Conservation (phyloP, 2,329 filamentous ascomycete genomes). For the Aspergillus caelatus region DNA sequence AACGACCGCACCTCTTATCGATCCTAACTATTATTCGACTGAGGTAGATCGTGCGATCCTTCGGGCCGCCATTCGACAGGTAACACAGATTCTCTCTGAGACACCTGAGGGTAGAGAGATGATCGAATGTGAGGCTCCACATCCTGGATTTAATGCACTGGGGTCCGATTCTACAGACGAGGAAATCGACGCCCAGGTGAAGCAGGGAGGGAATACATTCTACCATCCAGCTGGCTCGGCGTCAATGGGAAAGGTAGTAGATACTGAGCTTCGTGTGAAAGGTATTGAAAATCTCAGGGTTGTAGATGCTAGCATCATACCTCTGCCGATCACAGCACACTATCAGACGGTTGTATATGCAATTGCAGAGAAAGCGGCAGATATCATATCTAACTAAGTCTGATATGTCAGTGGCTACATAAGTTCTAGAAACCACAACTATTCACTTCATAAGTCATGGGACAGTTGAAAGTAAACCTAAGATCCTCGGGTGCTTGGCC, state of each 20-base stretch:
- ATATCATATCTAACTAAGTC: background rate
- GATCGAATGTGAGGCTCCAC: conserved; percentile 23
- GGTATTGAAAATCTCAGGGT: conserved; percentile 24
- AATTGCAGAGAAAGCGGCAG: conserved; percentile 17
- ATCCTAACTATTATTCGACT: conserved; percentile 35
- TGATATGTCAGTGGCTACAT: background rate
- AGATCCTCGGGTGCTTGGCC: no score
- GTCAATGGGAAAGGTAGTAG: conserved; percentile 16
- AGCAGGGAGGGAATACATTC: conserved; percentile 11
- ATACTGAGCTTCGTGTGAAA: conserved; percentile 11
- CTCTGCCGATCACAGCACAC: conserved; percentile 21
- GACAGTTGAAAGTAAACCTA: no score
- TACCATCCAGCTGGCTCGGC: conserved; percentile 23
- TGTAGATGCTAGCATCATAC: conserved; percentile 31
- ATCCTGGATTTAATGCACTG: conserved; percentile 2
- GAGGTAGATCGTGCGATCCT: conserved; percentile 26
- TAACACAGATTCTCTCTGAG: conserved; percentile 13
- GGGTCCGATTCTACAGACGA: conserved; percentile 5
- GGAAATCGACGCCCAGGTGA: conserved; percentile 10
- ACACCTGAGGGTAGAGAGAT: conserved; percentile 15
- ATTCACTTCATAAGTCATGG: no score
- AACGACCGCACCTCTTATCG: conserved; percentile 24
- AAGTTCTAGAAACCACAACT: no score
- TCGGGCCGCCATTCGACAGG: conserved; percentile 20
- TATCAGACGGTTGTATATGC: conserved; percentile 26